phyloP scores from a whole-genome alignment of 345 rosid genomes.

The Syzygium aqueum region DNA sequence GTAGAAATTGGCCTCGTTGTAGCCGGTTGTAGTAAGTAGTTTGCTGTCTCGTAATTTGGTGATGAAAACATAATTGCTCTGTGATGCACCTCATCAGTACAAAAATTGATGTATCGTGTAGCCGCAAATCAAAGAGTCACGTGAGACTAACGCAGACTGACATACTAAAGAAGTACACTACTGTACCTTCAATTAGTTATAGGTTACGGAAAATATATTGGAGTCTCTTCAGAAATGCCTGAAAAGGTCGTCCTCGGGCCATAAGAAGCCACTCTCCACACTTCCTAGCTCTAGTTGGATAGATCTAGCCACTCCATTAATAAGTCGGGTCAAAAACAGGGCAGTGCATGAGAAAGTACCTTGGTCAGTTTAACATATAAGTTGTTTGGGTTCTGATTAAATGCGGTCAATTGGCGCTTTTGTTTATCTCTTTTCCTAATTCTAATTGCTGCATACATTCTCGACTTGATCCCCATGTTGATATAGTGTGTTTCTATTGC shows the following conservation, averaged over 20 bases:
- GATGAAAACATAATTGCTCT: neutral
- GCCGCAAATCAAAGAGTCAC: neutral
- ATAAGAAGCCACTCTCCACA: conserved; percentile 26
- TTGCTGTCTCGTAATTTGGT: neutral
- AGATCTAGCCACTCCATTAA: conserved; percentile 40
- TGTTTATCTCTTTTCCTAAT: neutral
- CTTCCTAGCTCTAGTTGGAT: conserved; percentile 15
- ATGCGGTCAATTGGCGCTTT: neutral
- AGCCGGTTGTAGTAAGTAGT: neutral
- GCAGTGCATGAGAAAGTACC: conserved; percentile 74
- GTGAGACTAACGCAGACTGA: conserved; percentile 32
- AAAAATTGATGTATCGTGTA: neutral
- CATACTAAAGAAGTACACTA: neutral
- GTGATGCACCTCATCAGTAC: neutral
- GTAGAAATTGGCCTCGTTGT: neutral
- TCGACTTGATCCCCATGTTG: neutral
- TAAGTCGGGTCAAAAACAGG: conserved; percentile 55
- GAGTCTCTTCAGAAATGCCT: conserved; percentile 6
- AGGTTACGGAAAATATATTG: neutral
- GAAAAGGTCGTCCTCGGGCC: conserved; percentile 25
- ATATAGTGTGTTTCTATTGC: neutral
- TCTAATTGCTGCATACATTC: neutral
- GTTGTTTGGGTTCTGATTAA: neutral
- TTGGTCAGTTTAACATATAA: conserved; percentile 44
- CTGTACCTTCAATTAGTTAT: neutral